These are phyloP conservation scores for Termitomyces sp. DNA, from an alignment of 768 basidiomycete genomes.

Conservation along the genomic window DNA sequence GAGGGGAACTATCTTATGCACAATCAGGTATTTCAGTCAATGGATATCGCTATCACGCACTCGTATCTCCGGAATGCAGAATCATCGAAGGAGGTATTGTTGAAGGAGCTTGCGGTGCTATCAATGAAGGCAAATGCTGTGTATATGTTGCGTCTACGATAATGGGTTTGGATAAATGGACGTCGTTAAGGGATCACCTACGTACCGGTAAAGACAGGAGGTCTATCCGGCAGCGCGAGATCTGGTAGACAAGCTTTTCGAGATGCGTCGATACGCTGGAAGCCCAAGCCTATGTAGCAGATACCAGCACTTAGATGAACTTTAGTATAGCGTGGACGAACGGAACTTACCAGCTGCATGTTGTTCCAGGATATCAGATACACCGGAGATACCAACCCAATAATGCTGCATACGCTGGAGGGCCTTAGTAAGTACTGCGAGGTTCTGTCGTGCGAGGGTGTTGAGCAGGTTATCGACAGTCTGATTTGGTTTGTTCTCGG, in stretches of 20 bases:
- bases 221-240: neutral
- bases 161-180: neutral
- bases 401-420: slow-evolving; percentile 13
- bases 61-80: slow-evolving; percentile 3
- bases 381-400: slow-evolving; percentile 10
- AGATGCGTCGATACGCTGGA: slow-evolving; percentile 7
- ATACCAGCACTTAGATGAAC: neutral
- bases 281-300: slow-evolving; percentile 4
- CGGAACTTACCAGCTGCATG: slow-evolving; percentile 5
- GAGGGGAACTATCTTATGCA: slow-evolving; percentile 2
- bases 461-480: slow-evolving; percentile 9
- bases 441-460: slow-evolving; percentile 11
- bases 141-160: neutral
- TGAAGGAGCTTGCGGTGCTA: neutral
- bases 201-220: slow-evolving; percentile 7
- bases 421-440: slow-evolving; percentile 10
- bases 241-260: slow-evolving; percentile 5
- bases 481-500: slow-evolving; percentile 7
- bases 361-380: slow-evolving; percentile 9
- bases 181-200: neutral
- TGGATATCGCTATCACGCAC: neutral
- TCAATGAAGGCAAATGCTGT: neutral
- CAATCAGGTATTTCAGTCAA: neutral
- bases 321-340: neutral
- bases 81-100: slow-evolving; percentile 3